Base-by-base conservation (phyloP, 75 land plant genomes). In the Cunninghamia lanceolata region DNA sequence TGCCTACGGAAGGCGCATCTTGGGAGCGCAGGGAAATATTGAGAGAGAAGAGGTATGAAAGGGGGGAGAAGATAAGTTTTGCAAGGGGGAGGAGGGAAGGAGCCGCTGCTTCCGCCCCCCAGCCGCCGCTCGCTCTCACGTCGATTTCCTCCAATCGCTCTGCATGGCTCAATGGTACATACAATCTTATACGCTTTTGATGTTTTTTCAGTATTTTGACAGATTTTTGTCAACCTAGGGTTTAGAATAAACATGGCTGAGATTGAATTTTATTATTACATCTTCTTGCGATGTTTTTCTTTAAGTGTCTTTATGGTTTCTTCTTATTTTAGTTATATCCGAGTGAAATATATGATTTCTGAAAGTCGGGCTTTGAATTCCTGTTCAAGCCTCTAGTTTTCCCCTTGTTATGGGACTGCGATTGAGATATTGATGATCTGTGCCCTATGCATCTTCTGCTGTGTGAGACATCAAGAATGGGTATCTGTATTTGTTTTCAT, bases 1-100 rank as follows among this genome's bases (percentile, higher is more conserved):
- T 93, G 94, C 93, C 94, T 88, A 89, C 93, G 43, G 93, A 93
- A 88, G 91, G 91, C 34, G 25, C 88, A 87, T 89, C 93, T 25
- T 90, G 90, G 93, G 94, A 93, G 78, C 90, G 94, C 83, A 89
- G 87, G 32, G 92, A 91, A 39, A 80, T 84, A 73, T 87, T 74
- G 88, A 93, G 83, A 87, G 89, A 90, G 87, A 84, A 88, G 91
- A 92, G 90, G 88, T 88, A 77, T 71, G 40, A 91, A 82, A 85
- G 88, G 47, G 82, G 85, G 74, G 76, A 87, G 82, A 85, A 84
- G 45, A 40, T 73, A 28, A 84, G 36, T 54, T 70, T 84, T 30
- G 4, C 86, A 66, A 90, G 82, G 16, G 63, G 50, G n/a, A 83
- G 45, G n/a, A 34, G 40, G 11, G 82, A 82, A n/a, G 83, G 91